Evolutionary conservation across 331 rosid species (phyloP).

Genomic region (Ulmus americana): DNA sequence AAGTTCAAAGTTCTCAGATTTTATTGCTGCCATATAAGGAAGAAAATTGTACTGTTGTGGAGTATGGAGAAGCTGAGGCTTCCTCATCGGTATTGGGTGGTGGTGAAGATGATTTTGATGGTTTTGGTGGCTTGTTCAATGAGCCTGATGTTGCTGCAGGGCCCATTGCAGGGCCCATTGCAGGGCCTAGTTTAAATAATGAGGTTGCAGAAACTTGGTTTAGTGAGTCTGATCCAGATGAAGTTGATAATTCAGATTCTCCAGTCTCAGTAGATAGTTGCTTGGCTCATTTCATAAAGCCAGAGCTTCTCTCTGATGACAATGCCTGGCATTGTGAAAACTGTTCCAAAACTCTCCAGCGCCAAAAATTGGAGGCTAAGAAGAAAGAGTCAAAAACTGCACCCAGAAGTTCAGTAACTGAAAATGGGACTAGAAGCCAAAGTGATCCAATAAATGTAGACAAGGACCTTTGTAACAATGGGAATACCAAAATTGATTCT

Average conservation of each 20-base stretch:
- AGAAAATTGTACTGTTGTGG: constrained; percentile 40
- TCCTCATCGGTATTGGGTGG: constrained; percentile 50
- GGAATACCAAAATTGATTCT: constrained; percentile 24
- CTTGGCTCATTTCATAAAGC: constrained; percentile 74
- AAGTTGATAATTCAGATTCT: constrained; percentile 82
- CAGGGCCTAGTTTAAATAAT: constrained; percentile 48
- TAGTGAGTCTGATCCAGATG: constrained; percentile 92
- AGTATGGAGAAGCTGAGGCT: constrained; percentile 48
- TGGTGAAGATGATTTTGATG: constrained; percentile 67
- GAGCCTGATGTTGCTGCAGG: constrained; percentile 74
- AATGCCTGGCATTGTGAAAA: constrained; percentile 95
- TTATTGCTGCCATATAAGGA: constrained; percentile 73
- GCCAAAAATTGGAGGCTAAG: constrained; percentile 36
- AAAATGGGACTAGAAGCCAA: constrained; percentile 28
- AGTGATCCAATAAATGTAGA: constrained; percentile 29
- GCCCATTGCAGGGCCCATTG: constrained; percentile 62
- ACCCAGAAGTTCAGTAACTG: constrained; percentile 26
- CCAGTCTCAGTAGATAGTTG: constrained; percentile 90
- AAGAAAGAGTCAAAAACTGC: constrained; percentile 31
- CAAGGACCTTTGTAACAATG: constrained; percentile 35
- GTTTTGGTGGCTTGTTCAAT: constrained; percentile 69
- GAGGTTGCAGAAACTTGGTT: constrained; percentile 47
- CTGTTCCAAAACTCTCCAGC: constrained; percentile 53
- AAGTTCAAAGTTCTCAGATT: constrained; percentile 63
- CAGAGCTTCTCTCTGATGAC: constrained; percentile 78